phyloP scores from a whole-genome alignment of 768 basidiomycete species.

The Naganishia vaughanmartiniae region DNA sequence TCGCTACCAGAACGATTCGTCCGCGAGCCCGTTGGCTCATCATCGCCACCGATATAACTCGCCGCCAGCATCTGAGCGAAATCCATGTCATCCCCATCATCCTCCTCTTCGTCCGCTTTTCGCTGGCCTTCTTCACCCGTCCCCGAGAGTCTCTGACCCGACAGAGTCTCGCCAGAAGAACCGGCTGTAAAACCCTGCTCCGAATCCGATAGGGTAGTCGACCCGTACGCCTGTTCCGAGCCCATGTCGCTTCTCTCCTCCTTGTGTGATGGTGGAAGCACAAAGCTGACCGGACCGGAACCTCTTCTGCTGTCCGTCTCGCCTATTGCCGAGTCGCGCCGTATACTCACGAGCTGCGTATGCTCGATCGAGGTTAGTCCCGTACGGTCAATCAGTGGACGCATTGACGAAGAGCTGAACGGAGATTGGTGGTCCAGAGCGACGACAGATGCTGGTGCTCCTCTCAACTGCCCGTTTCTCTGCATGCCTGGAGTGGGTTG shows the following conservation, averaged over 20 bases:
- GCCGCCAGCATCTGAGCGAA: constrained; percentile 34
- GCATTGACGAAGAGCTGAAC: constrained; percentile 29
- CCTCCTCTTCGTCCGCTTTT: constrained; percentile 29
- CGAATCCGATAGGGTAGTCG: neutral
- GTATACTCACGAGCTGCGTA: constrained; percentile 10
- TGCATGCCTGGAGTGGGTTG: neutral
- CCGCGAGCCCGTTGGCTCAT: constrained; percentile 30
- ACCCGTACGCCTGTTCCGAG: constrained; percentile 3
- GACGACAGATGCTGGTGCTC: neutral
- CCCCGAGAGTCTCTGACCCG: neutral
- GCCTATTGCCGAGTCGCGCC: constrained; percentile 22
- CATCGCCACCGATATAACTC: constrained; percentile 34
- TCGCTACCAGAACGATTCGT: constrained; percentile 32
- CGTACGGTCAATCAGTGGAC: neutral
- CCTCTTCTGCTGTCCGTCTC: constrained; percentile 24
- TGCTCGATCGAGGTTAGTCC: constrained; percentile 8
- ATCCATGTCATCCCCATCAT: constrained; percentile 39
- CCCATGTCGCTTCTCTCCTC: constrained; percentile 6
- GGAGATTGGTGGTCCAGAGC: constrained; percentile 20
- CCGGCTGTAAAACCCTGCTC: neutral
- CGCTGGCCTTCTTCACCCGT: constrained; percentile 6
- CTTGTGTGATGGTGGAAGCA: constrained; percentile 23
- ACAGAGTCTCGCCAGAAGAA: neutral
- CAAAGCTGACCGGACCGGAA: constrained; percentile 29
- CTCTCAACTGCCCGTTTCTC: neutral